A percentile compares a stretch with the other conserved stretches of the same genome.
Conservation (phyloP, 257 asterid genomes). For the Linderniella brevidens region DNA sequence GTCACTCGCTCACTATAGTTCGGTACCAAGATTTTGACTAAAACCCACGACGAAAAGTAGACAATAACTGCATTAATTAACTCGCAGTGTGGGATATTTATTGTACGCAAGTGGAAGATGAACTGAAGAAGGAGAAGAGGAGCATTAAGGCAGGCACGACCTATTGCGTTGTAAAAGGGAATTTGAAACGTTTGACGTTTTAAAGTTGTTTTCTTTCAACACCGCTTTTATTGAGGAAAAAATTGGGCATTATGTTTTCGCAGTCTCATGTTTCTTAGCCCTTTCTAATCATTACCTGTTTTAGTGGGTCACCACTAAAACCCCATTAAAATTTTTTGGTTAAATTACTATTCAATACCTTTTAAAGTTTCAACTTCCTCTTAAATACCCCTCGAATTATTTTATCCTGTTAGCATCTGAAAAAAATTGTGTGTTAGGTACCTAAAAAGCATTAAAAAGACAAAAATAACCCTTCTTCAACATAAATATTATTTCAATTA, state of each 20-base stretch:
- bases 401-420: no score
- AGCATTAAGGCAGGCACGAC: slow-evolving; percentile 12
- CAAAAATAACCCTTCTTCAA: no score
- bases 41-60: slow-evolving; percentile 4
- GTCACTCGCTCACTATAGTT: slow-evolving; percentile 16
- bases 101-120: slow-evolving; percentile 7
- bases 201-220: slow-evolving; percentile 2
- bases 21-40: slow-evolving; percentile 31
- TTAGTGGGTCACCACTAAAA: slow-evolving; percentile 33
- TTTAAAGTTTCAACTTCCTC: no score
- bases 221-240: slow-evolving; percentile 16
- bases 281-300: slow-evolving; percentile 43
- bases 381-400: background rate
- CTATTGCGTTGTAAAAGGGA: slow-evolving; percentile 4
- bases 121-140: slow-evolving; percentile 7
- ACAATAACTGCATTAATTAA: no score
- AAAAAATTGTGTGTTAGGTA: no score
- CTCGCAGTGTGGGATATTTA: slow-evolving; percentile 14
- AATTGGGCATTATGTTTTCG: slow-evolving; percentile 2
- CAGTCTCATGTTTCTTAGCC: slow-evolving; percentile 1
- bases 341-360: no score
- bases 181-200: slow-evolving; percentile 13
- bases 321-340: slow-evolving; percentile 14
- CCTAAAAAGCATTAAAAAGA: no score
- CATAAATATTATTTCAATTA: no score